Evolutionary conservation across 768 basidiomycete species (phyloP), one percentile per base, ranked within the genome.

Genomic region (Russula earlei): DNA sequence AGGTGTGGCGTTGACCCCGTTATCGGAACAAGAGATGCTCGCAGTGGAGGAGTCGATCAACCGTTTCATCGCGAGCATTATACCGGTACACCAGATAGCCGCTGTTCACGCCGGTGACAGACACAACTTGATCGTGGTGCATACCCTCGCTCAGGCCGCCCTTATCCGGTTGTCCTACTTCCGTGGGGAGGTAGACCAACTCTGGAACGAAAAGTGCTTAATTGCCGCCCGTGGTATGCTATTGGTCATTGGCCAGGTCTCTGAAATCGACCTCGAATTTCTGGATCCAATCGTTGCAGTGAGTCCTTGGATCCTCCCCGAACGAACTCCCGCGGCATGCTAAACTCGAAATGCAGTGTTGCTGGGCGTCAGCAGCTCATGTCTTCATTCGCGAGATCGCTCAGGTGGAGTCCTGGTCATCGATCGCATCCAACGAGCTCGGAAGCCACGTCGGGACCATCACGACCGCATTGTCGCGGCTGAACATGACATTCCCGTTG

Each of bases 201-300:
- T 76, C 44, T 76, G 81, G 20, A 83, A 82, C 60, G 83, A 82
- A 29, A 87, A 86, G 67, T 83, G 84, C 59, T 70, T 83, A 43
- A 75, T 72, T 37, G 82, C 85, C 25, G 83, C 86, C 19, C 76
- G 80, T 50, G 71, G 79, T 34, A 78, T 79, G 59, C 75, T 80
- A 49, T 71, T 77, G 38, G 69, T 88, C 64, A 76, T 83, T 65
- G 82, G 82, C 63, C 78, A 80, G 58, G 73, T 87, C 53, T 67
- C 74, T 24, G 83, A 87, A 24, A 68, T 75, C 62, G 85, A 88
- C 63, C 84, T 79, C 59, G 75, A 78, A 37, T 84, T 80, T 68
- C 74, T 88, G n/a, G 87, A 90, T 70, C 87, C 87, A 24, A 79
- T 88, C 60, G 75, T 88, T 59, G 85, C 83, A 49, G 86, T 88